Conservation (phyloP, 2,329 filamentous ascomycete genomes). For the Cadophora luteo-olivacea region DNA sequence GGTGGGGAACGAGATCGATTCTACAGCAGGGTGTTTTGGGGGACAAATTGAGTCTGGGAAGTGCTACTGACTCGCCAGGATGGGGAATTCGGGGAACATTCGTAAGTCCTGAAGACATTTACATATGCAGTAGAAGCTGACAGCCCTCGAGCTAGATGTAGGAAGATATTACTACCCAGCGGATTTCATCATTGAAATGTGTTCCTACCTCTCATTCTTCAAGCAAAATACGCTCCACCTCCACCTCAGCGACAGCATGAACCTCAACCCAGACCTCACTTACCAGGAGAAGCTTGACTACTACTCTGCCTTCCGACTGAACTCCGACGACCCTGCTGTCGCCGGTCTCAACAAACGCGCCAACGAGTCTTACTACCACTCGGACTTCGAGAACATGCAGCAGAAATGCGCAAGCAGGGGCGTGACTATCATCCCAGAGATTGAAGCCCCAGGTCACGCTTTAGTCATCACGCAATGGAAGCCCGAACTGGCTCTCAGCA, state of each 20-base stretch:
- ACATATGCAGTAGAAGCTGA: neutral
- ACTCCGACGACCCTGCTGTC: constrained; percentile 55
- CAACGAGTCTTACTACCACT: constrained; percentile 61
- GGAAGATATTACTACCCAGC: constrained; percentile 63
- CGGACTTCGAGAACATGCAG: constrained; percentile 60
- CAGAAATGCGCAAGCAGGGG: constrained; percentile 58
- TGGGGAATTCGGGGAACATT: constrained; percentile 57
- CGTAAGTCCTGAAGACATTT: constrained; percentile 32
- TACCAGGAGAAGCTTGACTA: constrained; percentile 51
- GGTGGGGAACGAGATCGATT: constrained; percentile 64
- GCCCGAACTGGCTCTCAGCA: constrained; percentile 56
- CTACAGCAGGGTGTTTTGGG: constrained; percentile 57
- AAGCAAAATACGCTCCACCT: constrained; percentile 66
- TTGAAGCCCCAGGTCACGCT: constrained; percentile 64
- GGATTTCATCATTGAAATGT: constrained; percentile 61
- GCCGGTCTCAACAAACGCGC: constrained; percentile 55
- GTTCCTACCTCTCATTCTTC: constrained; percentile 65
- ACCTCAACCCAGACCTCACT: constrained; percentile 56
- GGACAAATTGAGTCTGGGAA: constrained; percentile 50
- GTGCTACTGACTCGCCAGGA: constrained; percentile 55
- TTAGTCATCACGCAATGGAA: constrained; percentile 65
- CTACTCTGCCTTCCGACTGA: constrained; percentile 62
- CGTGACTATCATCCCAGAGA: constrained; percentile 64
- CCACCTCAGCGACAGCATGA: constrained; percentile 63
- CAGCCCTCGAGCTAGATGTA: constrained; percentile 52